Evolutionary conservation across 2,329 filamentous ascomycete species (phyloP), one percentile per base, ranked within the genome.

Genomic region (Alternaria hordeiaustralica): DNA sequence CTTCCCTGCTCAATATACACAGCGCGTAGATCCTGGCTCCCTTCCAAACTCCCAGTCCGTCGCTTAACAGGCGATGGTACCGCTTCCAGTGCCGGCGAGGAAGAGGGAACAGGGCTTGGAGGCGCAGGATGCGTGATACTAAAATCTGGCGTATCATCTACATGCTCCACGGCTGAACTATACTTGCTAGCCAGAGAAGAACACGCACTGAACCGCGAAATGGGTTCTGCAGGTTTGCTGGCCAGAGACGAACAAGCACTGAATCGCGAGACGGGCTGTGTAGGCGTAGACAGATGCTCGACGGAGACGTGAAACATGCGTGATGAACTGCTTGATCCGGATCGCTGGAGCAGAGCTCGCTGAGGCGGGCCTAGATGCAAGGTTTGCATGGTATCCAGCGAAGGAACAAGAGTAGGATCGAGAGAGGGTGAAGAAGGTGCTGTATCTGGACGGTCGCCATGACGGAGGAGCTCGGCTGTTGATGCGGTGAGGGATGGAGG

Each of bases 51-150:
- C 3, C 55, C 55, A 7, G 44, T 26, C 25, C 55, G 55, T 4
- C 55, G 30, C 36, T 26, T 55, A 21, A 55, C 53, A 6, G 36
- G 36, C 5, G 53, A 55, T 15, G 33, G 36, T 4, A 44, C 49
- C 9, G 21, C 20, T 12, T 21, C 49, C 13, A 36, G 5, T 51
- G 5, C 11, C 30, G 18, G 49, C 3, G 49, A 51, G 28, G 28
- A 12, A 4, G 49, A 33, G 8, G 6, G 12, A 7, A 53, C 13
- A n/a, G 54, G 54, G 8, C 26, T 47, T 8, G 36, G 47, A 18
- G 49, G 57, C 13, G 47, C 47, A 10, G 57, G 20, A 54, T 59
- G 57, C 20, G 47, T 59, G 15, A 54, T 59, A n/a, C 47, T 54
- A 3, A 59, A 59, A 33, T 59, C 57, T 0, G 49, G 36, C 25